Evolutionary conservation across 257 asterid genomes (phyloP), one percentile per base, ranked within the genome.

Genomic region (Fraxinus quadrangulata): DNA sequence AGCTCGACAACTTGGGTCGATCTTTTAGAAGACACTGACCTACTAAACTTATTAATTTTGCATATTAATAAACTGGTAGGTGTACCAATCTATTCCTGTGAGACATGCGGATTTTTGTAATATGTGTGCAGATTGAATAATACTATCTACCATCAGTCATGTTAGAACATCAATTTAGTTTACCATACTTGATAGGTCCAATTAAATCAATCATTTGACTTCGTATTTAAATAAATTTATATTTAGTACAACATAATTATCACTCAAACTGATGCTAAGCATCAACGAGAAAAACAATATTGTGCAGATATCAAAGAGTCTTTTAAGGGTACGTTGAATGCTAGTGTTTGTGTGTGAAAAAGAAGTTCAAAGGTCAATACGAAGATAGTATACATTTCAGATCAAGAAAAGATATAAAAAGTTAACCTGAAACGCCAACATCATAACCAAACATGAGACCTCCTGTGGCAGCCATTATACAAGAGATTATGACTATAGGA

Each of bases 401-500:
- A 14, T 3, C 2, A 16, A 47, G n/a, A 47, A 47, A 47, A 47
- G 7, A 59, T 33, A 59, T 33, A 23, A 31, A 12, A 42, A 66
- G 23, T 37, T 23, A 8, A 89, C 97, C 97, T 8, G 97, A 92
- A 73, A 91, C 86, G 7, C 97, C 97, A 3, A 92, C 79, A 21
- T 92, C 97, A 13, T 92, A 92, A 10, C 97, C 97, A 23, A 92
- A 92, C 97, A 92, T 92, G 45, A 92, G 92, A 2, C 97, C 97
- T 21, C 97, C 97, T 66, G 92, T 87, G 79, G 97, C 97, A 2
- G 97, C 97, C 92, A 91, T 78, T 79, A 93, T 84, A 74, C 97
- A 93, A 42, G 97, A 93, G 12, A 91, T 82, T 77, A 93, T 84
- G 6, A 93, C 97, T 36, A 91, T 87, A 10, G 96, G 96, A 13